These are phyloP conservation scores for Elsinoe fawcettii DNA, from an alignment of 2,329 filamentous ascomycete genomes.

Conservation along the genomic window DNA sequence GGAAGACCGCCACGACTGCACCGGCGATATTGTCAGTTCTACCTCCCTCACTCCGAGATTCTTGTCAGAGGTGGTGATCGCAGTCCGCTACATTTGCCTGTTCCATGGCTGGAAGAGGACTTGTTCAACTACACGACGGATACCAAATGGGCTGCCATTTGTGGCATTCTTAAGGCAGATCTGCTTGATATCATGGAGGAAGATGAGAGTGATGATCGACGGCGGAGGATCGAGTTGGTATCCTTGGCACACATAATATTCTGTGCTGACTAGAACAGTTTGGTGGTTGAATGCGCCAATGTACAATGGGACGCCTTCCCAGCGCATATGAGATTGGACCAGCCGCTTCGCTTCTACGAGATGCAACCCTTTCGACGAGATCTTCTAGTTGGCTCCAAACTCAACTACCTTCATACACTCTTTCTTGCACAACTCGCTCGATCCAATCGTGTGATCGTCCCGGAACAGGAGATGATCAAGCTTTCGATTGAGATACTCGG, in stretches of 20 bases:
- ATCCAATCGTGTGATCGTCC: constrained; percentile 22
- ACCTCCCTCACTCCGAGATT: constrained; percentile 4
- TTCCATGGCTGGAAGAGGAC: neutral
- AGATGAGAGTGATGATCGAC: constrained; percentile 16
- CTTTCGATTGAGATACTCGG: constrained; percentile 27
- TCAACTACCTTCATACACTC: constrained; percentile 30
- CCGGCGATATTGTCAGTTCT: constrained; percentile 36
- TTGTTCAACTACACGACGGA: constrained; percentile 26
- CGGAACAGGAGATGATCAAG: constrained; percentile 23
- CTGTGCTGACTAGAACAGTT: constrained; percentile 15
- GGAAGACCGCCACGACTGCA: constrained; percentile 42
- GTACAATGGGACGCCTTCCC: constrained; percentile 26
- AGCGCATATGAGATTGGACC: constrained; percentile 21
- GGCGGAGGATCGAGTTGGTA: constrained; percentile 18
- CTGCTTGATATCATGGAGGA: constrained; percentile 27
- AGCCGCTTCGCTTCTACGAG: constrained; percentile 17
- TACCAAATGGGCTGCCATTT: constrained; percentile 28
- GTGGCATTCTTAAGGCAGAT: constrained; percentile 29
- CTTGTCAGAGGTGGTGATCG: neutral
- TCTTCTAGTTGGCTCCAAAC: constrained; percentile 27
- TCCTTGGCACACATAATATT: neutral
- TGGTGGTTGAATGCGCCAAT: constrained; percentile 20
- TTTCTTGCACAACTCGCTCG: constrained; percentile 27
- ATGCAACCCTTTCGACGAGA: constrained; percentile 25
- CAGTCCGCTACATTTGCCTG: neutral